These are phyloP conservation scores for Barnettozyma sp. DNA, from an alignment of 805 yeast genomes.

Conservation along the genomic window DNA sequence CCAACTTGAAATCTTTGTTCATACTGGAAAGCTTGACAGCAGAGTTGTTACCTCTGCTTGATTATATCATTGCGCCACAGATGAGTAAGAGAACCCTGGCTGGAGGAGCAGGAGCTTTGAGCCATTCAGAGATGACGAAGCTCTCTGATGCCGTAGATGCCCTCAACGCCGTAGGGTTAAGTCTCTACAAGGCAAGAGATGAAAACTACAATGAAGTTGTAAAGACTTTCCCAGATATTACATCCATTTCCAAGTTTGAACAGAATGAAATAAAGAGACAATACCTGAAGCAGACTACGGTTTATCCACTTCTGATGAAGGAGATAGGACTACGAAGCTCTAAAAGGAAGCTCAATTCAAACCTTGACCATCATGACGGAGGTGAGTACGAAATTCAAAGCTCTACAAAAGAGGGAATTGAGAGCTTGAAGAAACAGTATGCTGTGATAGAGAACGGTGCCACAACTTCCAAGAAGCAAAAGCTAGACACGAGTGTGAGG, in stretches of 20 bases:
- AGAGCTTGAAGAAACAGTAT: conserved; percentile 38
- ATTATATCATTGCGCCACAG: conserved; percentile 26
- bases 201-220: conserved; percentile 25
- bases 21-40: conserved; percentile 15
- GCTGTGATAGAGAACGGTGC: conserved; percentile 24
- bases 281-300: conserved; percentile 18
- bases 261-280: conserved; percentile 13
- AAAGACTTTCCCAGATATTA: conserved; percentile 22
- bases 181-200: conserved; percentile 30
- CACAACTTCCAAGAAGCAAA: conserved; percentile 25
- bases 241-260: conserved; percentile 20
- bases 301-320: conserved; percentile 19
- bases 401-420: conserved; percentile 12
- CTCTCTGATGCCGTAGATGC: conserved; percentile 34
- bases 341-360: conserved; percentile 31
- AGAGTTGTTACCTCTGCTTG: conserved; percentile 32
- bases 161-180: conserved; percentile 34
- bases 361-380: too few species aligned
- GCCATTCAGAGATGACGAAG: conserved; percentile 16
- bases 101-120: conserved; percentile 18
- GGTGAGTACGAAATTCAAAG: too few species aligned
- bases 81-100: conserved; percentile 15
- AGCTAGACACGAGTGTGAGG: conserved; percentile 26
- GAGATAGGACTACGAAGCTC: conserved; percentile 26
- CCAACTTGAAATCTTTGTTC: conserved; percentile 13